Evolutionary conservation across 2,329 filamentous ascomycete genomes (phyloP).

Genomic region (Diaporthe capsici): DNA sequence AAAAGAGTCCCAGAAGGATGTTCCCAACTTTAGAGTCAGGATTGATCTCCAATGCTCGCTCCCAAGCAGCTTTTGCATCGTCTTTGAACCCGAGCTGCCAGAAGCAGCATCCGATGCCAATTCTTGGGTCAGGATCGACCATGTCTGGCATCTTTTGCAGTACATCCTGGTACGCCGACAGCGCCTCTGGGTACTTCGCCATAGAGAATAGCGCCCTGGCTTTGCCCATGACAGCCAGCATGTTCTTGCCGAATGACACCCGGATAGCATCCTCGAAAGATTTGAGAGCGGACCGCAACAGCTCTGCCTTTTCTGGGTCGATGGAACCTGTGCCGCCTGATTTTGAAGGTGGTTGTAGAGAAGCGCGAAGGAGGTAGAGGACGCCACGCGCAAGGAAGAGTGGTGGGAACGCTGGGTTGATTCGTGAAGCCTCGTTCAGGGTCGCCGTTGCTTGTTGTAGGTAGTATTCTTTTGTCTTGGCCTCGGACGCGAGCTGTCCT

Average conservation of each 20-base stretch:
- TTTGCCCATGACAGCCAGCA: constrained; percentile 92
- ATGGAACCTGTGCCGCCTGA: constrained; percentile 71
- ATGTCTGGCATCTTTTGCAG: constrained; percentile 88
- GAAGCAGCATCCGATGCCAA: constrained; percentile 96
- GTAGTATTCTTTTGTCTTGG: constrained; percentile 93
- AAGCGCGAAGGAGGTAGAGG: constrained; percentile 88
- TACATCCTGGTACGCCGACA: constrained; percentile 89
- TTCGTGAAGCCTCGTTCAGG: constrained; percentile 93
- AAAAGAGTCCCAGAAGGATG: constrained; percentile 90
- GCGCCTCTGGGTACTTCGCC: constrained; percentile 86
- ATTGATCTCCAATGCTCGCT: constrained; percentile 84
- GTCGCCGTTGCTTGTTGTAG: constrained; percentile 91
- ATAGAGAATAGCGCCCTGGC: constrained; percentile 89
- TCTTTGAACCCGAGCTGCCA: constrained; percentile 98
- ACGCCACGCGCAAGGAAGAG: constrained; percentile 93
- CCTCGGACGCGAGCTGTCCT: constrained; percentile 75
- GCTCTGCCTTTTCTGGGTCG: constrained; percentile 82
- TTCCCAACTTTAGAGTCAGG: constrained; percentile 91
- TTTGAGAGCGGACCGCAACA: constrained; percentile 87
- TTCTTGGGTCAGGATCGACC: constrained; percentile 92
- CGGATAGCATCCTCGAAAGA: constrained; percentile 95
- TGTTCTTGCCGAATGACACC: constrained; percentile 86
- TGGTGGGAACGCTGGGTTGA: constrained; percentile 93
- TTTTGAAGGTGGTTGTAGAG: constrained; percentile 83
- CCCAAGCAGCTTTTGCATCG: constrained; percentile 92